Percentiles rank a stretch among this genome's conserved stretches.
Evolutionary conservation across 129 eudicot genomes (phyloP).

Genomic region (Cynara cardunculus): DNA sequence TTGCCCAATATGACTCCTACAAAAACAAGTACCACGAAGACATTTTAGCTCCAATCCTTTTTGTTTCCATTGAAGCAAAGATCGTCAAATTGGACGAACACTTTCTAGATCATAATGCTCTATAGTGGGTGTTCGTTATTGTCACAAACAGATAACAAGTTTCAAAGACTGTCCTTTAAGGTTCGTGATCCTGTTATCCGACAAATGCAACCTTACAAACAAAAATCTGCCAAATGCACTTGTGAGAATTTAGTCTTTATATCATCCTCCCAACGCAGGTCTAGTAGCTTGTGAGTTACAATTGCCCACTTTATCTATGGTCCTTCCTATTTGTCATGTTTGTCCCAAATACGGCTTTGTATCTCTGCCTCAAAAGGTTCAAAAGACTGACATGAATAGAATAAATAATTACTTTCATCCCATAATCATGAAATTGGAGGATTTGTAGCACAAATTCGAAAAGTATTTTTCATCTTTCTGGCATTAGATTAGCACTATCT

Average conservation of each 20-base stretch:
- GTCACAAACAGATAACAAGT: not conserved
- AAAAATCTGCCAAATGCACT: not conserved
- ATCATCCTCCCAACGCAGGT: not conserved
- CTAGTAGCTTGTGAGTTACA: not conserved
- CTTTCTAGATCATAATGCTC: not conserved
- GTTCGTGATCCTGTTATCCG: not conserved
- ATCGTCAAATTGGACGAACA: not conserved
- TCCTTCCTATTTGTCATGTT: not conserved
- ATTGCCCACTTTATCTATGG: not conserved
- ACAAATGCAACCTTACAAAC: not conserved
- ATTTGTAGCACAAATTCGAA: not conserved
- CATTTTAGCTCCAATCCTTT: not conserved
- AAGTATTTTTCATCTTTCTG: not conserved
- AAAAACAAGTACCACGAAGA: not conserved
- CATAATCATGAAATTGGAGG: not conserved
- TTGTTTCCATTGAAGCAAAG: not conserved
- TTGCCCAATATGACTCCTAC: not conserved
- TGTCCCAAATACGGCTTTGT: not conserved
- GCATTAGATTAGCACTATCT: not conserved
- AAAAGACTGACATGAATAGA: not conserved
- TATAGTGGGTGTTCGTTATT: not conserved
- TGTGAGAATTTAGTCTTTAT: not conserved
- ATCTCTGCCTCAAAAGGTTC: not conserved
- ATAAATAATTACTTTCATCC: not conserved
- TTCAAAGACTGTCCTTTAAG: not conserved